Evolutionary conservation across 139 green algal species (phyloP).

Genomic region (Chlorella sp.): DNA sequence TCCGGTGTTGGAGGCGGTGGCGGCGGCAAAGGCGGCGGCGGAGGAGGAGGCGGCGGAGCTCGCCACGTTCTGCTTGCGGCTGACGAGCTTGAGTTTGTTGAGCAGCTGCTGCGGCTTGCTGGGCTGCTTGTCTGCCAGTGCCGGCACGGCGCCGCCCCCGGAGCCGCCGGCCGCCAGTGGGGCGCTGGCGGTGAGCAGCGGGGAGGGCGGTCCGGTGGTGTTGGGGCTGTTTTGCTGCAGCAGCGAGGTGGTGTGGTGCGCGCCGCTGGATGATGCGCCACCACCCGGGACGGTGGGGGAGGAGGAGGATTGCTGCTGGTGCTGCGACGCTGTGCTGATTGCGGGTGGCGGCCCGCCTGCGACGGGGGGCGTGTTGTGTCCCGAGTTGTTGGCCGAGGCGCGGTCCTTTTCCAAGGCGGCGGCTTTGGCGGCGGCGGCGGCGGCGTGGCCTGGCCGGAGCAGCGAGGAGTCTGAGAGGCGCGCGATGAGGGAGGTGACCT

Average conservation of each 20-base stretch:
- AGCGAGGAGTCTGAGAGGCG: no score
- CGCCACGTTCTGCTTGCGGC: neutral
- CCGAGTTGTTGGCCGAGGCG: no score
- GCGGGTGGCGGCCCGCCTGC: no score
- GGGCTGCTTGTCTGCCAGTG: neutral
- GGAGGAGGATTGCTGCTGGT: neutral
- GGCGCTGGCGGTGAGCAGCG: neutral
- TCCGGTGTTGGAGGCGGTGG: no score
- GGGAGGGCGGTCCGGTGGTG: neutral
- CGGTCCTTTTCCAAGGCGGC: no score
- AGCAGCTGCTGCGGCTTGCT: slow-evolving; percentile 1
- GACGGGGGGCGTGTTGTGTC: no score
- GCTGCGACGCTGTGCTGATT: neutral
- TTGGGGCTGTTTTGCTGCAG: neutral
- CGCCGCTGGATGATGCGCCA: no score
- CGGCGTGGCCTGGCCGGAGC: no score
- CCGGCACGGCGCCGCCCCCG: no score
- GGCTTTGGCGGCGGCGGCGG: no score
- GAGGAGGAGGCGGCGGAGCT: neutral
- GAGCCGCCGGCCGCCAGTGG: neutral
- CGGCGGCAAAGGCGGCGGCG: no score
- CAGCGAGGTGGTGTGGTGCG: neutral
- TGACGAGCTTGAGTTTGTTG: slow-evolving; percentile 4
- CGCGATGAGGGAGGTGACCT: no score
- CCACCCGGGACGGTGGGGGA: neutral